phyloP scores from a whole-genome alignment of 352 stramenopile species.

The Pseudoperonospora humuli region DNA sequence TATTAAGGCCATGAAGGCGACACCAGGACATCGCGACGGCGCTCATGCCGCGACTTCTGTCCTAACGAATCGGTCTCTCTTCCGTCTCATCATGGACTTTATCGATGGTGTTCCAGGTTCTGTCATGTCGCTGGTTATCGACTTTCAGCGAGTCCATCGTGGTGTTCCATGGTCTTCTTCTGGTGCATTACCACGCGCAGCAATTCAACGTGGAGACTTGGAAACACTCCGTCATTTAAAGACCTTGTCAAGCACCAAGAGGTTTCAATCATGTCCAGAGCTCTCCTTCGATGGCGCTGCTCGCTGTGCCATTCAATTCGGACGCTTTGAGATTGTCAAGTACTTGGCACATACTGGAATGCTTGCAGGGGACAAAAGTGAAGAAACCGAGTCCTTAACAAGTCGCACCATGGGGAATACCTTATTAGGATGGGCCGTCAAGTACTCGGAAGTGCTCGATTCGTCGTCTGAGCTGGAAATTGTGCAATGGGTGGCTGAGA shows the following conservation, averaged over 20 bases:
- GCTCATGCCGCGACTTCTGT: conserved; percentile 20
- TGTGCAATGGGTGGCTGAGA: conserved; percentile 19
- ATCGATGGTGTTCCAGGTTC: conserved; percentile 26
- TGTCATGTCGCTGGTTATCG: conserved; percentile 13
- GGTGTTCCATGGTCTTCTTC: conserved; percentile 17
- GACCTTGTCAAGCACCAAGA: conserved; percentile 14
- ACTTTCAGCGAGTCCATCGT: conserved; percentile 4
- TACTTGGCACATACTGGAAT: conserved; percentile 15
- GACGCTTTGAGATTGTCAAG: conserved; percentile 16
- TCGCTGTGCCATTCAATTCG: conserved; percentile 27
- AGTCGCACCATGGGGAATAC: conserved; percentile 12
- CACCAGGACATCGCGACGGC: too few relatives aligned
- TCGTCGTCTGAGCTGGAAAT: conserved; percentile 18
- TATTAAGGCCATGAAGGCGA: too few relatives aligned
- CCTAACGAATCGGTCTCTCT: conserved; percentile 20
- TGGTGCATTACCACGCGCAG: conserved; percentile 15
- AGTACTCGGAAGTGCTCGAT: conserved; percentile 14
- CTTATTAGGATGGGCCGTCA: conserved; percentile 20
- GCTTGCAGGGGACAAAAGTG: background rate
- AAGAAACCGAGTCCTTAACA: background rate
- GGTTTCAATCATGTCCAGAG: conserved; percentile 15
- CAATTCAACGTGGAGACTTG: conserved; percentile 23
- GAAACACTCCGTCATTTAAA: conserved; percentile 11
- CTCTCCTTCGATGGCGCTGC: conserved; percentile 17
- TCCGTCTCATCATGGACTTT: conserved; percentile 25